Evolutionary conservation across 768 basidiomycete genomes (phyloP), one percentile per base, ranked within the genome.

Genomic region (Heimioporus sp.): DNA sequence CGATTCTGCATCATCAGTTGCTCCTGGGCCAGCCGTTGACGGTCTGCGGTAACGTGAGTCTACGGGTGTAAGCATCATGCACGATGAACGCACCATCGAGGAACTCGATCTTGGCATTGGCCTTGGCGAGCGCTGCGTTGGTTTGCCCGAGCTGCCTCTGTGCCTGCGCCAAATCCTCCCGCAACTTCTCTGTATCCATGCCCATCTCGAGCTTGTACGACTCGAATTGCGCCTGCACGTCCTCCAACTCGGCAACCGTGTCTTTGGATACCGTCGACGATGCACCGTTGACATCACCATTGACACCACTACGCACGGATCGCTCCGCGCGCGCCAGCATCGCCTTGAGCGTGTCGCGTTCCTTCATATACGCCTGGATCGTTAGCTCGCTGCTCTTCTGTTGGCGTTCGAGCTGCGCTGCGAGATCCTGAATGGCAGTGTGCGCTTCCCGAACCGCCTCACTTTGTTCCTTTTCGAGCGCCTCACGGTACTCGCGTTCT

Each of bases 401-500:
- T 69, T 92, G 86, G 37, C 78, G 73, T 55, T 96, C 91, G 13
- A 96, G 74, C 65, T 93, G 86, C 13, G 81, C 75, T n/a, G 85
- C 85, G 16, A 98, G 75, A 37, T 85, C 81, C 52, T 85, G 80
- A 60, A 98, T 93, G 1, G 91, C 85, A 48, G 90, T 85, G 52
- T 93, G 89, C 0, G 96, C 96, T 69, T 97, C 92, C 34, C 81
- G 78, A 10, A 98, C 78, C 0, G 92, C 92, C 59, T 86, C 86
- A 28, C 76, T 78, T 60, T 91, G 89, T 64, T 90, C 90, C 59
- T 73, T 77, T 57, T 90, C 85, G 69, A 90, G 80, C 7, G 71
- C 66, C 43, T 83, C 85, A 39, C 80, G 79, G 58, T 88, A 87
- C 24, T 91, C 89, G 56, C 76, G 78, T 69, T 96, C 93, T 59